phyloP scores from a whole-genome alignment of 2,329 filamentous ascomycete genomes.

The Colletotrichum australisinense region DNA sequence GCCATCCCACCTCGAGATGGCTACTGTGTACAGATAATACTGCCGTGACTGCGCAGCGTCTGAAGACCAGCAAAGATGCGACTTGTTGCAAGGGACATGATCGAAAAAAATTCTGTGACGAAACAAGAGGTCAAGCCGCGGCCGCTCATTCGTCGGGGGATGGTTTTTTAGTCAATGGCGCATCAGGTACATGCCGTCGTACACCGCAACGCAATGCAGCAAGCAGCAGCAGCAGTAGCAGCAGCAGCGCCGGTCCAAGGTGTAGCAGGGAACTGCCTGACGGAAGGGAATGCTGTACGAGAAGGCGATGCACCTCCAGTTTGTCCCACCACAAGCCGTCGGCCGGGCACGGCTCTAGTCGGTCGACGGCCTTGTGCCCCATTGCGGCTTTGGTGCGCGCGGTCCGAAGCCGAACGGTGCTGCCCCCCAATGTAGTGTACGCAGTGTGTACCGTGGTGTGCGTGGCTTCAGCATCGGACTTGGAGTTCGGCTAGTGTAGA shows the following conservation, averaged over 20 bases:
- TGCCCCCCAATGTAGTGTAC: not conserved
- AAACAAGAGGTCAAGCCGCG: conserved; percentile 35
- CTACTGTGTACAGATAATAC: not conserved
- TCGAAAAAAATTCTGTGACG: conserved; percentile 29
- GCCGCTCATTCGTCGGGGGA: conserved; percentile 24
- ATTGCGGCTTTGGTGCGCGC: conserved; percentile 35
- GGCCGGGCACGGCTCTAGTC: conserved; percentile 35
- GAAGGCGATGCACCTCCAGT: not conserved
- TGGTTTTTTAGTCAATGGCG: not conserved
- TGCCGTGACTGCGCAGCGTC: not conserved
- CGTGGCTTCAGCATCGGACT: not conserved
- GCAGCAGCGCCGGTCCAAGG: not conserved
- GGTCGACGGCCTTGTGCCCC: conserved; percentile 31
- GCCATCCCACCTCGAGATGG: conserved; percentile 10
- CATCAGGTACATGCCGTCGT: conserved; percentile 4
- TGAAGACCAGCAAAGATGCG: conserved; percentile 1
- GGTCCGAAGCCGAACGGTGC: conserved; percentile 24
- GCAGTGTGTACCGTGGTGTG: too few species aligned
- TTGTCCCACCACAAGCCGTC: conserved; percentile 34
- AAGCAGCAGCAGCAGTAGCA: not conserved
- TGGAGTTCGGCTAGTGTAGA: not conserved
- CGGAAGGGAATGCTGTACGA: not conserved
- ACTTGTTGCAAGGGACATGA: not conserved
- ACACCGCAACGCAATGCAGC: not conserved
- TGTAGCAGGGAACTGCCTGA: not conserved